Evolutionary conservation across 192 early-diverging fungal species (phyloP).

Genomic region (Coemansia sp.): DNA sequence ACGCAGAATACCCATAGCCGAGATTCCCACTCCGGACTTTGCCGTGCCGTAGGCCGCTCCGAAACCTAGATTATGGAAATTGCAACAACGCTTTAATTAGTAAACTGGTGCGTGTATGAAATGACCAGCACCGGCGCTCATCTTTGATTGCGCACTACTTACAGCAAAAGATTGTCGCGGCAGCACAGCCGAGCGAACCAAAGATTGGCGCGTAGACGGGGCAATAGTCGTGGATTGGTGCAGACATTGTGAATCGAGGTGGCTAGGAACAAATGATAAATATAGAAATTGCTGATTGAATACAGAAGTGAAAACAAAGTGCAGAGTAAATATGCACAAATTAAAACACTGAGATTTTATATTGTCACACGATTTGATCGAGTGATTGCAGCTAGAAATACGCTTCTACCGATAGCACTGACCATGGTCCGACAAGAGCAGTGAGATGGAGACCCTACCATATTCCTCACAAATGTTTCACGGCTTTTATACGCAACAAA

Average conservation of each 20-base stretch:
- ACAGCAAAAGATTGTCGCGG: constrained; percentile 89
- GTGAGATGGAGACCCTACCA: too few relatives aligned
- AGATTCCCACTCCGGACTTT: constrained; percentile 86
- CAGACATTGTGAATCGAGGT: constrained; percentile 27
- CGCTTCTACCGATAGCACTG: too few relatives aligned
- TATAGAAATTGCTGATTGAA: not conserved
- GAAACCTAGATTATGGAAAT: constrained; percentile 70
- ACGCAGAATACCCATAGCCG: constrained; percentile 81
- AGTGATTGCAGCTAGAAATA: too few relatives aligned
- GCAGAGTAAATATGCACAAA: too few relatives aligned
- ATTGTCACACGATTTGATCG: too few relatives aligned
- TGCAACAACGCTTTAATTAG: not conserved
- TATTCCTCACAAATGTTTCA: too few relatives aligned
- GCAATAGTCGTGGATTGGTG: constrained; percentile 58
- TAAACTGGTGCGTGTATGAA: not conserved
- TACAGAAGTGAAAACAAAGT: too few relatives aligned
- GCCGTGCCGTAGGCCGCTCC: constrained; percentile 92
- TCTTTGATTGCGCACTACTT: constrained; percentile 41
- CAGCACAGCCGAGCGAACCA: constrained; percentile 87
- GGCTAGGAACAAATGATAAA: not conserved
- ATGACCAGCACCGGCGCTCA: too few relatives aligned
- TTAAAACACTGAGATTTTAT: too few relatives aligned
- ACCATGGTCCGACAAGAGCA: too few relatives aligned
- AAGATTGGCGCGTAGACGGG: constrained; percentile 95
- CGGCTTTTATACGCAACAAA: too few relatives aligned